phyloP scores from a whole-genome alignment of 2,329 filamentous ascomycete species.

The Sphaerostilbella broomeana region DNA sequence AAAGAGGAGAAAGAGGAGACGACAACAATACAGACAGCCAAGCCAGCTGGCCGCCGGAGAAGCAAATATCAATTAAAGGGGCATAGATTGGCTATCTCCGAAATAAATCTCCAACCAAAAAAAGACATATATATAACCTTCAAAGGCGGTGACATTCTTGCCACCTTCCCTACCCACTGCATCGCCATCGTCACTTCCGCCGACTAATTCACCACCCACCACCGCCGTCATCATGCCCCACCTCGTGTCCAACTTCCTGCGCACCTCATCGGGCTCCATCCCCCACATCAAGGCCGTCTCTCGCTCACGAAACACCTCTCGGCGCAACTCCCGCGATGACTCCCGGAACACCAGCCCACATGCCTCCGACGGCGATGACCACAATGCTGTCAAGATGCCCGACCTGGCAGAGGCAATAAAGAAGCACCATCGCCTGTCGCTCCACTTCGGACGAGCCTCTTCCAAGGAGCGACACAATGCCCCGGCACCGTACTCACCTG shows the following conservation, averaged over 20 bases:
- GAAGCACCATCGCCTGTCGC: constrained; percentile 37
- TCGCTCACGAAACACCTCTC: constrained; percentile 26
- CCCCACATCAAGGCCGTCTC: constrained; percentile 38
- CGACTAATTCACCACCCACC: neutral
- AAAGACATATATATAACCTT: too few relatives aligned
- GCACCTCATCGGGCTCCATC: constrained; percentile 49
- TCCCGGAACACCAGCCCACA: constrained; percentile 29
- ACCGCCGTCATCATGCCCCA: constrained; percentile 43
- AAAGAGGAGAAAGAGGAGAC: too few relatives aligned
- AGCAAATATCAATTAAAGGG: too few relatives aligned
- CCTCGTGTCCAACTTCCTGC: constrained; percentile 51
- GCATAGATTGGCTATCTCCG: too few relatives aligned
- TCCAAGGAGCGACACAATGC: constrained; percentile 36
- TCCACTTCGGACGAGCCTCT: constrained; percentile 29
- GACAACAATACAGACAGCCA: neutral
- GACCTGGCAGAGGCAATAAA: constrained; percentile 33
- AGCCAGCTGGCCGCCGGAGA: too few relatives aligned
- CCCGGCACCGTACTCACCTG: constrained; percentile 25
- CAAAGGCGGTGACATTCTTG: too few relatives aligned
- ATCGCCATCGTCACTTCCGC: neutral
- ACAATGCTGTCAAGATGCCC: constrained; percentile 31
- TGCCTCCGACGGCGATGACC: constrained; percentile 31
- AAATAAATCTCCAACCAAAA: too few relatives aligned
- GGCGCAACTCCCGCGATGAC: constrained; percentile 21
- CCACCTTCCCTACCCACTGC: too few relatives aligned